Base-by-base conservation (phyloP, 495 filamentous ascomycete genomes). In the Hypoxylon cercidicola region DNA sequence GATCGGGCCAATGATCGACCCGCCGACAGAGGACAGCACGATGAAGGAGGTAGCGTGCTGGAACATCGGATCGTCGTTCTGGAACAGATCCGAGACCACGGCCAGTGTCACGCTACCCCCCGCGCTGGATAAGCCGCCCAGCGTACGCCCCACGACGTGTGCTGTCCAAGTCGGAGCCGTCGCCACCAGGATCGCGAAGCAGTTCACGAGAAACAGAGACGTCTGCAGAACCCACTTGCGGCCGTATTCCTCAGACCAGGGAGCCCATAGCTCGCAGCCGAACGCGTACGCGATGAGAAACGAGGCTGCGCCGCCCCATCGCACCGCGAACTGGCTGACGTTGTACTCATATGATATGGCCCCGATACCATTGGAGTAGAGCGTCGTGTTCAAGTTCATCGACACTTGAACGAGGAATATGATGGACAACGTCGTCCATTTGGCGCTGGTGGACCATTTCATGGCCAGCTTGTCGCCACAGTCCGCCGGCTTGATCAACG, bases 221-320 rank as follows among this genome's bases (percentile, higher is more conserved):
- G 74, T 40, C 67, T 88, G 86, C 15, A 87, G 72, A 37, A 88
- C 81, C 0, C 80, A 80, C 69, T 81, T 82, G 11, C 86, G 82
- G 11, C 86, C 86, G 45, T 85, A 71, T 48, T 89, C 86, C 55
- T 89, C 87, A 60, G 82, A 85, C 86, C 86, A 89, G 0, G 87
- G 86, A 0, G 87, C 86, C 87, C 87, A 88, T 0, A 89, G 77
- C 63, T 89, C 87, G 74, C 87, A 88, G 20, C 85, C 87, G 62
- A 89, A 88, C 6, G 84, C 85, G 64, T 88, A 89, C 0, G 84
- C 64, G 40, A 88, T 78, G 15, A 89, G 74, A 73, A 88, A 88
- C 4, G 84, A 80, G n/a, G 82, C 84, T 43, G 78, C 83, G 2
- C 59, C 64, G 19, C 64, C 64, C 64, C 64, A 68, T 12, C 58